Evolutionary conservation across 2,329 filamentous ascomycete species (phyloP).

Genomic region (Pestalotiopsis sp.): DNA sequence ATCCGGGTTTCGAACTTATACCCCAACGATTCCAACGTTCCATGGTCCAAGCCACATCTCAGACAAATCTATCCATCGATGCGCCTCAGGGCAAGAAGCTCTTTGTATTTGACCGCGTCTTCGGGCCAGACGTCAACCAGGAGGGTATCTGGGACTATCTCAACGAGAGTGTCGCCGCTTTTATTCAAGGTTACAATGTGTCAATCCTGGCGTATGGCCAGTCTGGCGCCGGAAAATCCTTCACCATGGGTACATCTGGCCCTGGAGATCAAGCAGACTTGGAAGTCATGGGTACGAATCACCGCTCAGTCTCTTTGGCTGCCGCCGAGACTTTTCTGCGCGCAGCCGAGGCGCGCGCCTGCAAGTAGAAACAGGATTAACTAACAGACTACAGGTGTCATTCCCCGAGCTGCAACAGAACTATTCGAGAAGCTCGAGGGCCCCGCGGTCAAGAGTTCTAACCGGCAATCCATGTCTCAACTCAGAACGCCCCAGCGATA

Average conservation of each 20-base stretch:
- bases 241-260: constrained; percentile 96
- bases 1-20: constrained; percentile 93
- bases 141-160: constrained; percentile 95
- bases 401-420: constrained; percentile 82
- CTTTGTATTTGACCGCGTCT: constrained; percentile 96
- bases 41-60: constrained; percentile 86
- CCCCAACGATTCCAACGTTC: constrained; percentile 92
- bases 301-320: background rate
- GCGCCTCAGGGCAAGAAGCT: constrained; percentile 90
- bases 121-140: constrained; percentile 79
- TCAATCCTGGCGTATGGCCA: constrained; percentile 96
- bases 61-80: constrained; percentile 85
- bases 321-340: background rate
- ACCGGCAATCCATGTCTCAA: constrained; percentile 73
- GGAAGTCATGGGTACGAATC: constrained; percentile 73
- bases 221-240: constrained; percentile 96
- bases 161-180: constrained; percentile 84
- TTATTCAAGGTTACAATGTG: constrained; percentile 97
- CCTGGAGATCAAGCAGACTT: constrained; percentile 73
- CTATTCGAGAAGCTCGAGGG: constrained; percentile 87
- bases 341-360: background rate
- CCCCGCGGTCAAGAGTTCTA: constrained; percentile 38
- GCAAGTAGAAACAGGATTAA: background rate
- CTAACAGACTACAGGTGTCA: constrained; percentile 68
- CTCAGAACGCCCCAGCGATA: constrained; percentile 81